These are phyloP conservation scores for Baorangia bicolor DNA, from an alignment of 768 basidiomycete genomes.

Conservation along the genomic window DNA sequence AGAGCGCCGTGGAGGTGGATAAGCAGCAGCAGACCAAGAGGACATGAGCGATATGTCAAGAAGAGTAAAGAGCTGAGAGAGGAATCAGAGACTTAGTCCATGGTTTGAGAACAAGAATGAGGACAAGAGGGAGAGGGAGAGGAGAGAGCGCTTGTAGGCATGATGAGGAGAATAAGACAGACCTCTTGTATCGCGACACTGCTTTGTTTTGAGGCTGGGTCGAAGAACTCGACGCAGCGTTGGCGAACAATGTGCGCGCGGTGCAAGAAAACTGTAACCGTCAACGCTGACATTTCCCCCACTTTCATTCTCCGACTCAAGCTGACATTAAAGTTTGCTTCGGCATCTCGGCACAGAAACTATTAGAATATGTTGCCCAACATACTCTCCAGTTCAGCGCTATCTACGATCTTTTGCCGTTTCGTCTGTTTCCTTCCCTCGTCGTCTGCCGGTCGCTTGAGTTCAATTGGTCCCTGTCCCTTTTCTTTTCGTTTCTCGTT, in stretches of 20 bases:
- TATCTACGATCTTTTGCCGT: conserved; percentile 9
- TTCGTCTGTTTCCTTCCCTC: conserved; percentile 14
- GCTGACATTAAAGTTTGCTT: conserved; percentile 5
- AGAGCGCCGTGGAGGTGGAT: conserved; percentile 75
- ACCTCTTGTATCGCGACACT: conserved; percentile 73
- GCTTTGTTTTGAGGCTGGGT: conserved; percentile 34
- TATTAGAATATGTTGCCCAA: conserved; percentile 53
- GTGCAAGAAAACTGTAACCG: conserved; percentile 39
- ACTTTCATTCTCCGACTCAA: conserved; percentile 25
- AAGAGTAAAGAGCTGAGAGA: conserved; percentile 41
- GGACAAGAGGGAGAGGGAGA: conserved; percentile 59
- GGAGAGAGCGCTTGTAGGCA: conserved; percentile 72
- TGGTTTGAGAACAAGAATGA: conserved; percentile 44
- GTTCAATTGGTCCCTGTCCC: conserved; percentile 46
- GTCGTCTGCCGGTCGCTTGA: conserved; percentile 16
- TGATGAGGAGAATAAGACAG: conserved; percentile 76
- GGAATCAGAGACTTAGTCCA: conserved; percentile 46
- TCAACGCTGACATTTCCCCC: conserved; percentile 17
- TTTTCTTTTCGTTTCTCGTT: conserved; percentile 61
- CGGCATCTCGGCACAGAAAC: conserved; percentile 18
- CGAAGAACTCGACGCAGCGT: conserved; percentile 36
- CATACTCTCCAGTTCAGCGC: conserved; percentile 40
- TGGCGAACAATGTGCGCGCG: conserved; percentile 58
- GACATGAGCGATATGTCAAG: conserved; percentile 57
- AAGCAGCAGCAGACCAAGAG: conserved; percentile 67